Evolutionary conservation across 2,329 filamentous ascomycete genomes (phyloP), one percentile per base, ranked within the genome.

Genomic region (Rachicladosporium sp.): DNA sequence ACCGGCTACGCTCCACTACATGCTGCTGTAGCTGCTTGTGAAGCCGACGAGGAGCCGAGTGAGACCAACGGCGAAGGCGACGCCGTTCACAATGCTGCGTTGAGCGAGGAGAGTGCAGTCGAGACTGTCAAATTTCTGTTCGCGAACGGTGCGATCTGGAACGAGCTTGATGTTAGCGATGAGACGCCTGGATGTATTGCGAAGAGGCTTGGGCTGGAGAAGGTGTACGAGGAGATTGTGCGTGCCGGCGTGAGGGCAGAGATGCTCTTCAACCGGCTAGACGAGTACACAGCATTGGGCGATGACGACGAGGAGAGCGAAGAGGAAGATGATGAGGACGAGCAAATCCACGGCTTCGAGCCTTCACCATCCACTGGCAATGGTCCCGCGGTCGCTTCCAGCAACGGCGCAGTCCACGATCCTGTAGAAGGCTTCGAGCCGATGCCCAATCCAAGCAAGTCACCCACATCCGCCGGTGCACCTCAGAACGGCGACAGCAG

Each of bases 111-210:
- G 35, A 73, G 74, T 31, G 82, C 78, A 2, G 71, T 73, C 40
- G 74, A 78, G 38, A 80, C 80, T 0, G 67, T 95, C 4, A 73
- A 75, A 49, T 74, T 91, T 54, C 70, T 96, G 6, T 77, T 96
- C 44, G 73, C 88, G 54, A 81, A 82, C 50, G 91, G 91, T 27
- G 91, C 86, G 8, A 95, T 96, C 50, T 98, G 91, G 91, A 98
- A 98, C 64, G 88, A 95, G 58, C 68, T 96, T 41, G 86, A 96
- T 60, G 65, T 69, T 49, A 80, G 84, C 50, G 74, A 86, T 52
- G 89, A 96, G 68, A 96, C 91, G 3, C 87, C 91, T 0, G 91
- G 87, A 6, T 96, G 89, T 58, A 67, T 95, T 33, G 91, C 91
- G 6, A 69, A 71, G 21, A 58, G 75, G 34, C 49, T 95, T 15